Evolutionary conservation across 1,139 yeast genomes (phyloP), one percentile per base, ranked within the genome.

Genomic region (Nakaseomyces nivariensis): DNA sequence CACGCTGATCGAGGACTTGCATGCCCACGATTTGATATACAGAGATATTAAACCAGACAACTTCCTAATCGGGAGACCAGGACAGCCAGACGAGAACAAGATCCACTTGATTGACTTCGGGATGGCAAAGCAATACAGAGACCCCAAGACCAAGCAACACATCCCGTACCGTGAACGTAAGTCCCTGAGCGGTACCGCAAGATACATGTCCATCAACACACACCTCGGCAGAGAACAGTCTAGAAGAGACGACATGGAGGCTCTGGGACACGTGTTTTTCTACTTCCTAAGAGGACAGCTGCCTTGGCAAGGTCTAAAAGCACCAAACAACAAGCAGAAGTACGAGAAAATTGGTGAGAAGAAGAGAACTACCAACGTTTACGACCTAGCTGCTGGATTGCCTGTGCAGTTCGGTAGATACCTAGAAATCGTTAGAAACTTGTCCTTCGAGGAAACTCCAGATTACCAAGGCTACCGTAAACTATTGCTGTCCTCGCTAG

Each of bases 241-340:
- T 54, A 82, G 98, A 71, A 80, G 98, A 67, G 98, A 92, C 69
- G 98, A 92, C 69, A 79, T 92, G 71, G 98, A 92, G 71, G 83
- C 95, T 57, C 77, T 92, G 68, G 97, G 97, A 41, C 92, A 92
- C 67, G 97, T 92, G 43, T 79, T 92, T 64, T 88, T 92, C 62
- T 92, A 92, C 71, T 92, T 92, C 67, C 82, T 95, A 68, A 81
- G 96, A 56, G 98, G 98, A 40, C 86, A 94, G 25, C 75, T 92
- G 64, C 98, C 98, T 49, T 92, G 98, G 98, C 98, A 92, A 72
- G 98, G 98, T 11, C 79, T 92, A 62, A 89, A 83, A 64, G 92
- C 92, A 1, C 90, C 90, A 47, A 83, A 88, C 9, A 85, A 85
- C 67, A 85, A 84, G 66, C 85, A 82, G 55, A 85, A 85, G 66